Evolutionary conservation across 108 stramenopile species (phyloP).

Genomic region (Thalassiosira profunda): DNA sequence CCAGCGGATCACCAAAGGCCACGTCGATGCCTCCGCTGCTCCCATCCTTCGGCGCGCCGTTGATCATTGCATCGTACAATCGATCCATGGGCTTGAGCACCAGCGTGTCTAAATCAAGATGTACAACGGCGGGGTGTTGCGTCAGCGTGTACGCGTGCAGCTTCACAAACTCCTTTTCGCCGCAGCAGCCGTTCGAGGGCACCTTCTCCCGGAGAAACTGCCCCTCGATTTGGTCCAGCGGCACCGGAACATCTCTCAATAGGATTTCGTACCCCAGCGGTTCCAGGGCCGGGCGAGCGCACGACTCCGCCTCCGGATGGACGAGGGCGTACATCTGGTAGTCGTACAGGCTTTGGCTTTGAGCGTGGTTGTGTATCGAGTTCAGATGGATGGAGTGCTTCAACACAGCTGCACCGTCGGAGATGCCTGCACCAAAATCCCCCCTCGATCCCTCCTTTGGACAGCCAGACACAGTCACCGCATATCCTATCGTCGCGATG

Average conservation of each 20-base stretch:
- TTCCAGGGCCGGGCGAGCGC: slow-evolving; percentile 46
- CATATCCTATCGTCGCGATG: slow-evolving; percentile 73
- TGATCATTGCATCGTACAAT: slow-evolving; percentile 78
- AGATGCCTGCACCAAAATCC: slow-evolving; percentile 58
- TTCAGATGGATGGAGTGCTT: slow-evolving; percentile 79
- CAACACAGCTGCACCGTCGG: slow-evolving; percentile 86
- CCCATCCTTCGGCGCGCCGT: slow-evolving; percentile 28
- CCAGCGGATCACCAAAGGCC: slow-evolving; percentile 38
- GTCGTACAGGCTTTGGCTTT: slow-evolving; percentile 55
- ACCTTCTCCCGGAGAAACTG: slow-evolving; percentile 58
- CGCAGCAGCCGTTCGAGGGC: slow-evolving; percentile 75
- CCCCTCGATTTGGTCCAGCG: slow-evolving; percentile 59
- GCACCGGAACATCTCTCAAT: slow-evolving; percentile 55
- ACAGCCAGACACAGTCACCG: slow-evolving; percentile 83
- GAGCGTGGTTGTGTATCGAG: slow-evolving; percentile 50
- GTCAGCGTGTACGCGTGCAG: slow-evolving; percentile 94
- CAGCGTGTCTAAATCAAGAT: slow-evolving; percentile 94
- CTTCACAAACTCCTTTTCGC: slow-evolving; percentile 91
- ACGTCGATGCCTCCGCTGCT: slow-evolving; percentile 24
- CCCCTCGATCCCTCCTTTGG: slow-evolving; percentile 34
- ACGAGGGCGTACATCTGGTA: slow-evolving; percentile 85
- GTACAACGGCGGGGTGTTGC: slow-evolving; percentile 90
- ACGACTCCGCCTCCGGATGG: slow-evolving; percentile 57
- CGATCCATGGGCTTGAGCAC: slow-evolving; percentile 86
- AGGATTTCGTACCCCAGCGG: slow-evolving; percentile 64